These are phyloP conservation scores for Gamarada debralockiae DNA, from an alignment of 495 filamentous ascomycete species.

Conservation along the genomic window DNA sequence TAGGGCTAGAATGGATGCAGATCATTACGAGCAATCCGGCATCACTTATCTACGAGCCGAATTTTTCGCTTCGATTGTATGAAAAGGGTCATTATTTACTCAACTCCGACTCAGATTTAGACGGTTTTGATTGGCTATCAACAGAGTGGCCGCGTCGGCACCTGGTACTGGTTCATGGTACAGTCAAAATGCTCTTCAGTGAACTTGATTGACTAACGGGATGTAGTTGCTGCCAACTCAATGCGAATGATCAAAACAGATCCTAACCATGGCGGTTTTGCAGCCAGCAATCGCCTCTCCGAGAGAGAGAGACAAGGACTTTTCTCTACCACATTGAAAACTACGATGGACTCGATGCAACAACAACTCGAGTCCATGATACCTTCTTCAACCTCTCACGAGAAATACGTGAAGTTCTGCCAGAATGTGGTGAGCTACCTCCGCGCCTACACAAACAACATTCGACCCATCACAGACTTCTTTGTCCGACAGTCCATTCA, in stretches of 20 bases:
- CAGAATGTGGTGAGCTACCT: constrained; percentile 40
- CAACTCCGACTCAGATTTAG: not conserved
- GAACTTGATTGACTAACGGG: not conserved
- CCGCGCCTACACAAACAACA: constrained; percentile 39
- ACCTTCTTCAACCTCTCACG: constrained; percentile 29
- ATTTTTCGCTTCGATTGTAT: not conserved
- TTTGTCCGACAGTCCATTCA: constrained; percentile 42
- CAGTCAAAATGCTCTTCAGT: not conserved
- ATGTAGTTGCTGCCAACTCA: not conserved
- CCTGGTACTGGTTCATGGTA: not conserved
- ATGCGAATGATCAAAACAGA: not conserved
- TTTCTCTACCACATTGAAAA: constrained; percentile 32
- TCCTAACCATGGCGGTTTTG: no score
- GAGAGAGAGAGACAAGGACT: constrained; percentile 9
- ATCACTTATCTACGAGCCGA: not conserved
- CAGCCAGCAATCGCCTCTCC: constrained; percentile 24
- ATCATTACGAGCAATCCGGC: not conserved
- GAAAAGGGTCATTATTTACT: not conserved
- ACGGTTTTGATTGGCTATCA: no score
- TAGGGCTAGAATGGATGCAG: constrained; percentile 12
- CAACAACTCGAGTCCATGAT: constrained; percentile 34
- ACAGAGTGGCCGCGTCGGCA: not conserved
- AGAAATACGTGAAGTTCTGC: constrained; percentile 38
- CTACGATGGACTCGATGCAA: constrained; percentile 45
- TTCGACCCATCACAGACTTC: constrained; percentile 40